Evolutionary conservation across 352 stramenopile genomes (phyloP).

Genomic region (Globisporangium nagaii): DNA sequence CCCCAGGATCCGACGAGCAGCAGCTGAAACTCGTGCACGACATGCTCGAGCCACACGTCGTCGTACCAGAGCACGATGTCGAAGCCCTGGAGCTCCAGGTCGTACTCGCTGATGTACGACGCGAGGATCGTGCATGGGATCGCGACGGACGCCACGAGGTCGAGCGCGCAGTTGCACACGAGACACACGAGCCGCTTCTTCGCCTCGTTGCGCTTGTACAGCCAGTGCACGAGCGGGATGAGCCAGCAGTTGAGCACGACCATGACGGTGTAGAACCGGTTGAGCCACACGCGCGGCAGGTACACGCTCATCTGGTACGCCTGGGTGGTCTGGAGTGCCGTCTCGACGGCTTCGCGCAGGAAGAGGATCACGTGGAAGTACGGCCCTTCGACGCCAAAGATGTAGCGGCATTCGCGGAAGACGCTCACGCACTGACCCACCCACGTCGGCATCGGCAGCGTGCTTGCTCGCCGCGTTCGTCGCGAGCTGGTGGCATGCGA

Average conservation of each 20-base stretch:
- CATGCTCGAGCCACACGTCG: constrained; percentile 3
- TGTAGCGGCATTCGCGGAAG: neutral
- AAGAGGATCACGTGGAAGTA: constrained; percentile 17
- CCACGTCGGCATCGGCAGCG: too few species aligned
- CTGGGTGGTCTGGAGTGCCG: constrained; percentile 18
- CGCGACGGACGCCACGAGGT: constrained; percentile 13
- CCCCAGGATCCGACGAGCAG: neutral
- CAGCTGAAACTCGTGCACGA: neutral
- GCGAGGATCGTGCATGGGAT: constrained; percentile 8
- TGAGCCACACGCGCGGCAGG: constrained; percentile 9
- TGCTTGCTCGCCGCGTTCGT: neutral
- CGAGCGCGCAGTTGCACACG: constrained; percentile 9
- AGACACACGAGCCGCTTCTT: constrained; percentile 9
- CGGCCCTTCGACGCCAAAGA: constrained; percentile 14
- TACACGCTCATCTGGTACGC: constrained; percentile 18
- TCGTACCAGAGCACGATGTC: neutral
- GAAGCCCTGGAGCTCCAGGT: neutral
- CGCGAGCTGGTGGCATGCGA: neutral
- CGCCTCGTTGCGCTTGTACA: neutral
- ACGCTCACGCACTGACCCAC: too few species aligned
- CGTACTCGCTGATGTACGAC: constrained; percentile 9
- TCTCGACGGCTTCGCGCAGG: constrained; percentile 17
- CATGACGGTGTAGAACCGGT: constrained; percentile 6
- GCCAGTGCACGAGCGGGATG: constrained; percentile 5
- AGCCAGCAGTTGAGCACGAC: constrained; percentile 22